phyloP scores from a whole-genome alignment of 106 monocot genomes.

The Dendrobium chrysotoxum region DNA sequence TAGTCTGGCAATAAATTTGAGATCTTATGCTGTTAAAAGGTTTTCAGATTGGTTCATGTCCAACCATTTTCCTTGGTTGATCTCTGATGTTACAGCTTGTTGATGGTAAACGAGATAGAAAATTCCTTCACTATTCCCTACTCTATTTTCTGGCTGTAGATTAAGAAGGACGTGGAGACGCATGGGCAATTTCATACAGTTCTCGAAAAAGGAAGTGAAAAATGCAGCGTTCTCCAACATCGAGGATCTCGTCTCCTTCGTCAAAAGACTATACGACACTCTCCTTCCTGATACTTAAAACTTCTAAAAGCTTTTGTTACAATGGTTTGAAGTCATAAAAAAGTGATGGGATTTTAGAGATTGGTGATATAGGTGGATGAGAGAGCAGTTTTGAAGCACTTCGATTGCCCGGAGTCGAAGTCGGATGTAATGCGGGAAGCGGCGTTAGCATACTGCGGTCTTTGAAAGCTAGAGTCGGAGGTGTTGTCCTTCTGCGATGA shows the following conservation, averaged over 20 bases:
- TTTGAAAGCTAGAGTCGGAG: conserved; percentile 77
- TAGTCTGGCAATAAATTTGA: too few species aligned
- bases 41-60: too few species aligned
- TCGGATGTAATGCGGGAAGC: conserved; percentile 96
- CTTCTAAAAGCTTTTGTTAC: not conserved
- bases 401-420: conserved; percentile 96
- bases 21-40: too few species aligned
- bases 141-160: conserved; percentile 27
- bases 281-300: conserved; percentile 63
- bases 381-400: conserved; percentile 96
- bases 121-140: not conserved
- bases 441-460: conserved; percentile 82
- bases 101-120: not conserved
- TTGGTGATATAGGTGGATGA: conserved; percentile 70
- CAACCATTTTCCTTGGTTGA: too few species aligned
- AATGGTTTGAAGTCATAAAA: not conserved
- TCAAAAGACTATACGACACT: conserved; percentile 99
- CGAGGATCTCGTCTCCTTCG: conserved; percentile 87
- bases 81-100: too few species aligned
- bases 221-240: conserved; percentile 70
- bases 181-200: conserved; percentile 89
- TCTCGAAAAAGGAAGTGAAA: conserved; percentile 67
- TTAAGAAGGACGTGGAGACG: conserved; percentile 93
- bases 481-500: conserved; percentile 58
- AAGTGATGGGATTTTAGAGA: not conserved